Percentiles rank a stretch among this genome's conserved stretches.
Conservation (phyloP, 352 stramenopile species). For the Pythium chondricola region DNA sequence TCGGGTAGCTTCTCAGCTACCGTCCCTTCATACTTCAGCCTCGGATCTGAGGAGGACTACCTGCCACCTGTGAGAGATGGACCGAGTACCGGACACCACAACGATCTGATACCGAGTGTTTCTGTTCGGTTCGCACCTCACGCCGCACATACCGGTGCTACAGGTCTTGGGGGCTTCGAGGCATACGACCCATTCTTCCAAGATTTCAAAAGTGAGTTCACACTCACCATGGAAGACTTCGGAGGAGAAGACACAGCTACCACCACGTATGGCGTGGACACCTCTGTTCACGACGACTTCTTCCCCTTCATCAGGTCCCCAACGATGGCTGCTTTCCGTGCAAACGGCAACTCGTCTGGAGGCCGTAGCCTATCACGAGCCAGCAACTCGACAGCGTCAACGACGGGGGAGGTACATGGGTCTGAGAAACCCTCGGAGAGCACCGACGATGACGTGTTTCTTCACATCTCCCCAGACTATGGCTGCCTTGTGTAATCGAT, state of each 20-base stretch:
- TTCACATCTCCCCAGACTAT: conserved; percentile 81
- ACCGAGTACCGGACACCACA: conserved; percentile 4
- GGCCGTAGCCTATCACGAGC: conserved; percentile 21
- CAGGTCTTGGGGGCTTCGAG: conserved; percentile 23
- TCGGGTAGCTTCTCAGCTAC: neutral
- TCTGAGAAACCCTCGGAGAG: no score
- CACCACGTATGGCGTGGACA: conserved; percentile 12
- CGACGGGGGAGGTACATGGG: conserved; percentile 30
- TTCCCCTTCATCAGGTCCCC: conserved; percentile 20
- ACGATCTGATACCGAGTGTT: conserved; percentile 19
- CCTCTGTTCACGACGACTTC: conserved; percentile 13
- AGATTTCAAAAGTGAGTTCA: conserved; percentile 36
- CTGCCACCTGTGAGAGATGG: no score
- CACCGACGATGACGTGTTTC: conserved; percentile 81
- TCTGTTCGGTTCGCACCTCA: conserved; percentile 20
- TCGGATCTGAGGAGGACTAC: conserved; percentile 7
- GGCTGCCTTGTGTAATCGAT: conserved; percentile 69
- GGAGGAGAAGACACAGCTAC: conserved; percentile 16
- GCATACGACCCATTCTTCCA: conserved; percentile 38
- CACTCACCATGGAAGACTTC: conserved; percentile 39
- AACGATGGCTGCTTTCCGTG: conserved; percentile 22
- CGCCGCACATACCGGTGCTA: neutral
- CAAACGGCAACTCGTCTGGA: neutral
- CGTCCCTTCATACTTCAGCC: conserved; percentile 7
- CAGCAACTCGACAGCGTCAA: conserved; percentile 38